Percentiles rank a stretch among this genome's conserved stretches.
Evolutionary conservation across 2,329 filamentous ascomycete genomes (phyloP).

Genomic region (Phaeosphaeriaceae sp.): DNA sequence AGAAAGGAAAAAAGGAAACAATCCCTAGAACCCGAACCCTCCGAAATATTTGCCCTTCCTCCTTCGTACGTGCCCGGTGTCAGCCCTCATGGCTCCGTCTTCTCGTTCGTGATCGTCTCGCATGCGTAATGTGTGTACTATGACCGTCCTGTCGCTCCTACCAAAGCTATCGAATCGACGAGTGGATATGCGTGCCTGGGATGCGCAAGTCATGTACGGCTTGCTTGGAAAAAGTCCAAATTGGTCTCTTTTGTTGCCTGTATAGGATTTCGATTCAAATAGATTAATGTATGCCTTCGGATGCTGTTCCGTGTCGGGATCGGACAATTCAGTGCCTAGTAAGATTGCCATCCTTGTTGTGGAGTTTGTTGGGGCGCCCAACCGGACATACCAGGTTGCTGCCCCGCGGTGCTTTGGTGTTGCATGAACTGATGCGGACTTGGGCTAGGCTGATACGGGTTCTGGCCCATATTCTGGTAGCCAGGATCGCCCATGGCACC

Average conservation of each 20-base stretch:
- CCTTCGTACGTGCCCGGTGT: constrained; percentile 23
- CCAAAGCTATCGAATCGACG: constrained; percentile 1
- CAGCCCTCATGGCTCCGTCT: constrained; percentile 15
- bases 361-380: constrained; percentile 55
- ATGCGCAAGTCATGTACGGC: background rate
- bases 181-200: no score
- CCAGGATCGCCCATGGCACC: constrained; percentile 51
- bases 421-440: constrained; percentile 56
- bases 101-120: constrained; percentile 24
- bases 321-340: constrained; percentile 22
- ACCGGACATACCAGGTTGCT: constrained; percentile 60
- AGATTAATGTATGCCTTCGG: no score
- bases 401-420: constrained; percentile 50
- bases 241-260: no score
- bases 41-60: constrained; percentile 7
- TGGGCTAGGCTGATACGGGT: constrained; percentile 57
- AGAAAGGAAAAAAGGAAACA: constrained; percentile 16
- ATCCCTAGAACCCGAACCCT: constrained; percentile 2
- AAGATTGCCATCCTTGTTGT: constrained; percentile 51
- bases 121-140: constrained; percentile 21
- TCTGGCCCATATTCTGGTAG: constrained; percentile 56
- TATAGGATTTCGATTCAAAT: no score
- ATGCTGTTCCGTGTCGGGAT: no score
- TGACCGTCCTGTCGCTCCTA: constrained; percentile 20
- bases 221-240: no score